phyloP scores from a whole-genome alignment of 768 basidiomycete genomes.

The Lactarius sanguifluus region DNA sequence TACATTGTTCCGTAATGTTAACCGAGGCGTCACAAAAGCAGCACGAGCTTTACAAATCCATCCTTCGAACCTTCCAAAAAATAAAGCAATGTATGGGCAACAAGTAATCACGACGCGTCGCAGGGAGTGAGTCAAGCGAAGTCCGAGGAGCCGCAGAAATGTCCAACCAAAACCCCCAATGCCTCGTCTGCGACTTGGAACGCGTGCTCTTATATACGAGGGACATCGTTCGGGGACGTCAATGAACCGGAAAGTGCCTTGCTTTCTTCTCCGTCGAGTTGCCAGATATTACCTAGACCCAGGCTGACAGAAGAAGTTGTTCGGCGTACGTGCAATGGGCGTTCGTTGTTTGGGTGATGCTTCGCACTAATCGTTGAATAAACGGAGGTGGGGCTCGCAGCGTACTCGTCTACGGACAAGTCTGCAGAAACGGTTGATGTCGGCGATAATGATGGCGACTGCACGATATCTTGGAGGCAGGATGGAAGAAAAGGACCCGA shows the following conservation, averaged over 20 bases:
- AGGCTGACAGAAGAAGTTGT: slow-evolving; percentile 33
- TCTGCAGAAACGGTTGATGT: slow-evolving; percentile 64
- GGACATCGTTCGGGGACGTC: slow-evolving; percentile 13
- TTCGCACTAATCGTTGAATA: slow-evolving; percentile 20
- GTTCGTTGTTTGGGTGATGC: slow-evolving; percentile 25
- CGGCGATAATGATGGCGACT: slow-evolving; percentile 56
- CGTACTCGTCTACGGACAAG: slow-evolving; percentile 58
- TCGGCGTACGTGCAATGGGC: slow-evolving; percentile 19
- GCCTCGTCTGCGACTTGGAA: background rate
- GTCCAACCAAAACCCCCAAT: background rate
- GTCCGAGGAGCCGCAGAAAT: background rate
- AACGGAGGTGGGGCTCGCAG: slow-evolving; percentile 26
- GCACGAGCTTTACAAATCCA: slow-evolving; percentile 19
- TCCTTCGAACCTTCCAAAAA: slow-evolving; percentile 24
- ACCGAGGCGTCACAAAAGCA: slow-evolving; percentile 13
- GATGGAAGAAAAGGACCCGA: slow-evolving; percentile 62
- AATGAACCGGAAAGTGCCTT: slow-evolving; percentile 23
- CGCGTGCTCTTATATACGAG: slow-evolving; percentile 12
- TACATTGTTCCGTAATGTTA: slow-evolving; percentile 26
- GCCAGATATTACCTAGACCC: slow-evolving; percentile 63
- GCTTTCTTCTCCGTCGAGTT: slow-evolving; percentile 68
- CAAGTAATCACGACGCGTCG: background rate
- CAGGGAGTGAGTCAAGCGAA: background rate
- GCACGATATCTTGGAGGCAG: slow-evolving; percentile 73
- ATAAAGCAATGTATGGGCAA: slow-evolving; percentile 18